Base-by-base conservation (phyloP, 352 stramenopile species). In the Ochromonadaceae sp. region DNA sequence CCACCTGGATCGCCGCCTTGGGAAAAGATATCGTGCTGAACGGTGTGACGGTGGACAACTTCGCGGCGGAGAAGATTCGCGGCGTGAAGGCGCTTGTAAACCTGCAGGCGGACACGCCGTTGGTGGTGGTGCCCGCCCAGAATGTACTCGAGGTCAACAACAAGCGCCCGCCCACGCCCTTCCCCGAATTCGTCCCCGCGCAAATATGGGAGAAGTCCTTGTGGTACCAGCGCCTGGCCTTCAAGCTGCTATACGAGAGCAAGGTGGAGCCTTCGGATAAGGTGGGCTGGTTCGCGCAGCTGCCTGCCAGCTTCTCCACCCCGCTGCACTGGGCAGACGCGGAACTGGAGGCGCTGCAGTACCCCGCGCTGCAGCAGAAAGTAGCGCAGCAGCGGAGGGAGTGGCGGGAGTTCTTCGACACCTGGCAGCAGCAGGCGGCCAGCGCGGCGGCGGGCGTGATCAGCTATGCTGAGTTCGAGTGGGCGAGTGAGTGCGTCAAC, bases 401-500 rank as follows among this genome's bases (percentile, higher is more conserved):
- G 1, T 66, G 43, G 47, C 22, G 17, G n/a, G 25, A 41, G 2
- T 60, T 66, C 26, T 66, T 58, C 28, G 47, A 66, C 31, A 34
- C 22, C 7, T 55, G 50, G 58, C 34, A 62, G 34, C 26, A 65
- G 15, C 38, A 48, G 15, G 15, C 15, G n/a, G 40, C 15, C n/a
- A 44, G 15, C 40, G 15, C n/a, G 15, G n/a, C n/a, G 15, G 40
- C 40, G 40, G n/a, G 15, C n/a, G 40, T 20, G n/a, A 44, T 56
- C 25, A 34, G 2, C 25, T 25, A 60, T 26, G 47, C 36, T 28
- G 47, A 52, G 4, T 73, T 73, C 32, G 42, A 52, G 3, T 73
- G 68, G 68, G 68, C 67, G 25, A 42, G 68, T 9, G 68, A 73
- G 56, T 72, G 68, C 38, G 55, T 70, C 5, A 34, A 67, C 20